Base-by-base conservation (phyloP, 2,329 filamentous ascomycete genomes). In the Cladosporium sp. region DNA sequence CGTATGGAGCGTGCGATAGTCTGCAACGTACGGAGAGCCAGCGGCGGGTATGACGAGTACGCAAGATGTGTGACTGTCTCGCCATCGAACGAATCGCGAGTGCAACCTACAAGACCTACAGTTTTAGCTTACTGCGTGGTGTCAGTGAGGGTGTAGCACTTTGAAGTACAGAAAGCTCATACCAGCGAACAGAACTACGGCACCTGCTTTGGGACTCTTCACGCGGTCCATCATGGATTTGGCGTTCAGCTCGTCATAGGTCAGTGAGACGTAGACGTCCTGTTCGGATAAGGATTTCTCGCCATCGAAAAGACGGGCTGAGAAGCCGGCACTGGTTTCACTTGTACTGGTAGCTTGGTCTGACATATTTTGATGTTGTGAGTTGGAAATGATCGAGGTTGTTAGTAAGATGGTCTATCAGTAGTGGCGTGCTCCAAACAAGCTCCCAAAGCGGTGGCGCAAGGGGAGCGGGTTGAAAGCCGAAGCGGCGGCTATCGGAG, bases 141-240 rank as follows among this genome's bases (percentile, higher is more conserved):
- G 61, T 67, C 59, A 65, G 57, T 65, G 53, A 39, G 25, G 23
- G n/a, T 58, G 63, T 57, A 66, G 64, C 56, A 65, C 6, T 28
- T 32, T 54, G 26, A 18, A 28, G 11, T 28, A 58, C 23, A 46
- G 53, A 51, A 30, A 7, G 56, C 39, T 66, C 66, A 59, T 81
- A 88, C 90, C 91, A 65, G 89, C 88, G 75, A 93, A 93, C 36
- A 93, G 73, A 11, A 93, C 90, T 58, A 92, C 89, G 14, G 91
- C 91, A 6, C 91, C 91, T 13, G 91, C 90, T 71, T 88, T 85
- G 23, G 89, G 88, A 71, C 86, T 91, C 69, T 90, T 88, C 25
- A 95, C 91, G 56, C 82, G 84, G 70, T 88, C 81, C 77, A 92
- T 89, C 32, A 86, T 80, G 5, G 81, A 72, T 23, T 83, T 80